Evolutionary conservation across 202 grass and related monocot genomes (phyloP).

Genomic region (Brachypodium distachyon): DNA sequence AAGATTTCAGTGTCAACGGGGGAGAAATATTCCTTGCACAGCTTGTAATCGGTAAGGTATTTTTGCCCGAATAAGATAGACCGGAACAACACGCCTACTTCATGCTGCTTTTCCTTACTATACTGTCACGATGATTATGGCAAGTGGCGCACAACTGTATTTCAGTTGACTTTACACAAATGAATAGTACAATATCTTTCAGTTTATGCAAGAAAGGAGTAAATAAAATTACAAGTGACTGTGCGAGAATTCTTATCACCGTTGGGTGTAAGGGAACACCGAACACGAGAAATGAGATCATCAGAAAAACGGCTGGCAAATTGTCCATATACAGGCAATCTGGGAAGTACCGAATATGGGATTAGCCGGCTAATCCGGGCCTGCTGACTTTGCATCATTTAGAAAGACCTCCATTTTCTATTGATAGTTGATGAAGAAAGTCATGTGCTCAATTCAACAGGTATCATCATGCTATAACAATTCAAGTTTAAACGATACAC

Average conservation of each 20-base stretch:
- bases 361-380: neutral
- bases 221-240: neutral
- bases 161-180: conserved; percentile 12
- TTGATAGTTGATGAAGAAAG: neutral
- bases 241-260: neutral
- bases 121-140: neutral
- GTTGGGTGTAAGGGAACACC: neutral
- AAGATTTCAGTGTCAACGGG: neutral
- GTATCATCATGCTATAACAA: too few relatives aligned
- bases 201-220: neutral
- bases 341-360: neutral
- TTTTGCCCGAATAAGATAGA: neutral
- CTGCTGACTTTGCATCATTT: neutral
- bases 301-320: neutral
- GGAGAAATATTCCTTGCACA: neutral
- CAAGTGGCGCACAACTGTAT: neutral
- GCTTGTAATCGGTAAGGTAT: neutral
- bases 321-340: neutral
- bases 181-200: neutral
- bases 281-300: neutral
- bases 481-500: too few relatives aligned
- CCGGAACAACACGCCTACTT: conserved; percentile 13
- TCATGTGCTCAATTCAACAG: neutral
- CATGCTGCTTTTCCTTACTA: conserved; percentile 24
- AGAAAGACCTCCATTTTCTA: neutral